Percentiles rank a stretch among this genome's conserved stretches.
These are phyloP conservation scores for Teunomyces lycoperdinae DNA, from an alignment of 805 yeast genomes.

Conservation along the genomic window DNA sequence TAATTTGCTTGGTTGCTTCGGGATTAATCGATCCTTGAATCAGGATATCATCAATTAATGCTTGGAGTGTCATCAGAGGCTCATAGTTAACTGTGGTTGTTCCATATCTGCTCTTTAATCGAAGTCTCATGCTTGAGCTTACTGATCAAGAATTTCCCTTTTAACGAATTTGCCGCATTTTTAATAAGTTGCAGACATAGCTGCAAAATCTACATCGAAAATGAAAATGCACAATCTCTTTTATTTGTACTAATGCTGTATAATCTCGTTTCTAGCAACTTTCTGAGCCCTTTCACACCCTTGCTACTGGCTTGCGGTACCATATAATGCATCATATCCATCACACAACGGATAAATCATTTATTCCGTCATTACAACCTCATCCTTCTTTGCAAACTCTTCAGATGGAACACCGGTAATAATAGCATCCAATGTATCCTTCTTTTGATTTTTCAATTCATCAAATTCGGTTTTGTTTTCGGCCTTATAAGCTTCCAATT, in stretches of 20 bases:
- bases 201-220: background rate
- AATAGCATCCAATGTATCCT: conserved; percentile 36
- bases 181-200: background rate
- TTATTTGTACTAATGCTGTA: conserved; percentile 1
- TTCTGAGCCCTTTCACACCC: background rate
- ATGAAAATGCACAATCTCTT: background rate
- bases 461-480: conserved; percentile 46
- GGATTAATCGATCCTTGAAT: background rate
- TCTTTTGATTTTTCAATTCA: conserved; percentile 31
- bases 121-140: conserved; percentile 9
- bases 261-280: background rate
- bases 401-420: conserved; percentile 12
- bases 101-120: conserved; percentile 8
- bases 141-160: background rate
- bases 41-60: background rate
- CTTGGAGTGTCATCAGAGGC: background rate
- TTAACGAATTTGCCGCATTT: background rate
- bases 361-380: background rate
- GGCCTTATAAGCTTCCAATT: conserved; percentile 32
- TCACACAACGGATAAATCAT: background rate
- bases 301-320: background rate
- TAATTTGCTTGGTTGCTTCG: conserved; percentile 2
- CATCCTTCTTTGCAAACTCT: conserved; percentile 5
- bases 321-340: background rate
- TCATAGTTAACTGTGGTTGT: conserved; percentile 3